A percentile compares a stretch with the other conserved stretches of the same genome.
These are phyloP conservation scores for Tetradesmus obliquus DNA, from an alignment of 139 green algal species.

Conservation along the genomic window DNA sequence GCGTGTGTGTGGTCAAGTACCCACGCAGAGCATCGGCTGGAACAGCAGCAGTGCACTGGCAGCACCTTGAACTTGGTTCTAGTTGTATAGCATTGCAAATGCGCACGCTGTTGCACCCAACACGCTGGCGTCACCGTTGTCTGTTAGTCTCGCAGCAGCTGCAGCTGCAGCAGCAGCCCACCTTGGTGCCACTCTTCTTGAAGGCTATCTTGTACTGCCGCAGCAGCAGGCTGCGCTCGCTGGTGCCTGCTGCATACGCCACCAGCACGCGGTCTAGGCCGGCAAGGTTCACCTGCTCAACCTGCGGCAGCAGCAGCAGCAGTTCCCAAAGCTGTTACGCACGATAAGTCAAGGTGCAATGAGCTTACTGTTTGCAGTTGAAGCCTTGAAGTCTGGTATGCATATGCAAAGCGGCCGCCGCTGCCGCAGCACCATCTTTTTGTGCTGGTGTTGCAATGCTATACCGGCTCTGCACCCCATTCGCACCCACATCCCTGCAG, in stretches of 20 bases:
- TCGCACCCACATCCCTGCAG: too few relatives aligned
- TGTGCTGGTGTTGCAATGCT: too few relatives aligned
- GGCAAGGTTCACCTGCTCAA: slow-evolving; percentile 83
- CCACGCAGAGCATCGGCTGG: background rate
- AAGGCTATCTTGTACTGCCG: slow-evolving; percentile 44
- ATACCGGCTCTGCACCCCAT: too few relatives aligned
- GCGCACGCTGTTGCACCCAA: too few relatives aligned
- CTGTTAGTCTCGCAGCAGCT: too few relatives aligned
- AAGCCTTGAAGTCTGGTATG: too few relatives aligned
- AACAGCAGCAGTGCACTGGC: background rate
- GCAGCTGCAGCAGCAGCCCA: background rate
- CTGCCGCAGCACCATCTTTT: too few relatives aligned
- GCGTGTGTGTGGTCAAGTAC: too few relatives aligned
- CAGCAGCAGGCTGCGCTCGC: slow-evolving; percentile 31
- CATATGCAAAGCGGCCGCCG: too few relatives aligned
- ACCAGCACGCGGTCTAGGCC: slow-evolving; percentile 85
- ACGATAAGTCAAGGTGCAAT: too few relatives aligned
- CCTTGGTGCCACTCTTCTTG: slow-evolving; percentile 50
- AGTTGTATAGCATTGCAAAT: too few relatives aligned
- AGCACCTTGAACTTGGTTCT: background rate
- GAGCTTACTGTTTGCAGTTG: background rate
- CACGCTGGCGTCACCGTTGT: too few relatives aligned
- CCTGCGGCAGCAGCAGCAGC: slow-evolving; percentile 17
- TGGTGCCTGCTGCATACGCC: slow-evolving; percentile 49
- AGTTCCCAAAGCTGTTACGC: background rate